Evolutionary conservation across 495 filamentous ascomycete genomes (phyloP).

Genomic region (Niebla homalea): DNA sequence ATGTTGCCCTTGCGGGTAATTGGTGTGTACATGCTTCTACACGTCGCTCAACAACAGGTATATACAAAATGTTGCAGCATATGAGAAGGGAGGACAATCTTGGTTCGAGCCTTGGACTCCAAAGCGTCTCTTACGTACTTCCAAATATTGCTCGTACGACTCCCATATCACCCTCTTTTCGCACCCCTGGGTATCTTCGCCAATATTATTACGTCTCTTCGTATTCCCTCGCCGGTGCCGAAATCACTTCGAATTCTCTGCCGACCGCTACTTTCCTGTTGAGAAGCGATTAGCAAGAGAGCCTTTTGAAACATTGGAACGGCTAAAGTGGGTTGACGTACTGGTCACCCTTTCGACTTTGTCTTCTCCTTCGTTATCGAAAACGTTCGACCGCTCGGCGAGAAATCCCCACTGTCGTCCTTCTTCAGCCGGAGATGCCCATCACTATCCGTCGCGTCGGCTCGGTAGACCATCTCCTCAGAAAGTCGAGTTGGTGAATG

Average conservation of each 20-base stretch:
- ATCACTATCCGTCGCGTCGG: conserved; percentile 7
- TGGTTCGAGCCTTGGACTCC: too few relatives aligned
- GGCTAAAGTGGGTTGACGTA: neutral
- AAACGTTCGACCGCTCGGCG: neutral
- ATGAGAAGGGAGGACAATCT: too few relatives aligned
- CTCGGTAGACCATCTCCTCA: conserved; percentile 12
- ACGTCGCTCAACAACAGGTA: too few relatives aligned
- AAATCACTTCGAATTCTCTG: conserved; percentile 12
- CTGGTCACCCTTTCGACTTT: conserved; percentile 5
- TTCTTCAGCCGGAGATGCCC: conserved; percentile 9
- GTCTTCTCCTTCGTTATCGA: too few relatives aligned
- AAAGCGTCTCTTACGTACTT: too few relatives aligned
- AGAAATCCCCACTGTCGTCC: conserved; percentile 2
- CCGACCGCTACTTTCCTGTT: conserved; percentile 10
- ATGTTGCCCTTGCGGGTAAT: too few relatives aligned
- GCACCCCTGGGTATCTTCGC: too few relatives aligned
- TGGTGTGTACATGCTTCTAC: too few relatives aligned
- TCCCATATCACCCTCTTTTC: too few relatives aligned
- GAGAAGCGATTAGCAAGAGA: neutral
- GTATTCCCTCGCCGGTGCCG: conserved; percentile 10
- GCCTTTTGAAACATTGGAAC: too few relatives aligned
- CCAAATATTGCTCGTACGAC: too few relatives aligned
- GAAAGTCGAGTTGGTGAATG: conserved; percentile 15
- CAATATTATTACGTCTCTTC: conserved; percentile 1
- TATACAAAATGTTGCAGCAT: too few relatives aligned